Base-by-base conservation (phyloP, 2,329 filamentous ascomycete species). In the Aureobasidium melanogenum region DNA sequence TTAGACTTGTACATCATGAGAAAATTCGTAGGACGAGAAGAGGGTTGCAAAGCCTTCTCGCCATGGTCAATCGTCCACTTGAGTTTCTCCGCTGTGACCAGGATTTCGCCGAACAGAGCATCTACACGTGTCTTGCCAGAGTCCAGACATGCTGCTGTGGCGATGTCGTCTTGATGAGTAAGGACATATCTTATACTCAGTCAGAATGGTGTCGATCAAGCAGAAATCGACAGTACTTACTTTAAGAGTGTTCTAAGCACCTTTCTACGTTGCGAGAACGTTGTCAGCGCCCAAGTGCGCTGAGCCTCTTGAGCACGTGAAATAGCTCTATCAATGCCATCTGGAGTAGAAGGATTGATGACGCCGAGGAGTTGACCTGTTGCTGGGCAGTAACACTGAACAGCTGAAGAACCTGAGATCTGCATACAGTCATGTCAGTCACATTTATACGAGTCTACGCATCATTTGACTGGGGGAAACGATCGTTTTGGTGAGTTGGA, bases 1-100 rank as follows among this genome's bases (percentile, higher is more conserved):
- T 97, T 97, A 72, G 84, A 85, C 81, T 99, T 99, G 77, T 97
- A 97, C 76, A 86, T 84, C 91, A 99, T 95, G 65, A 99, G 82
- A 48, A 96, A 80, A 73, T 95, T 97, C 1, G 91, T 96, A 5
- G 92, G 91, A 58, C 94, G 82, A 52, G 79, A 79, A 65, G 88
- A 87, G 0, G 90, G 84, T 38, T 75, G 75, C 66, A 99, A 76
- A 0, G 91, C 89, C 69, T 84, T 84, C 74, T 97, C 92, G 67
- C 94, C 94, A 74, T 99, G 91, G 65, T 86, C 80, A 64, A 97
- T 87, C 3, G 91, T 96, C 94, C 94, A 99, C 70, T 89, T 87
- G 63, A 99, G 81, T 79, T 96, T 97, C 79, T 97, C 94, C 0
- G 84, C 86, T 7, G 94, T 97, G 44, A 97, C 91, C 60, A 99